A percentile compares a stretch with the other conserved stretches of the same genome.
Evolutionary conservation across 1,284 basidiomycete species (phyloP).

Genomic region (Trichosporon asahii): DNA sequence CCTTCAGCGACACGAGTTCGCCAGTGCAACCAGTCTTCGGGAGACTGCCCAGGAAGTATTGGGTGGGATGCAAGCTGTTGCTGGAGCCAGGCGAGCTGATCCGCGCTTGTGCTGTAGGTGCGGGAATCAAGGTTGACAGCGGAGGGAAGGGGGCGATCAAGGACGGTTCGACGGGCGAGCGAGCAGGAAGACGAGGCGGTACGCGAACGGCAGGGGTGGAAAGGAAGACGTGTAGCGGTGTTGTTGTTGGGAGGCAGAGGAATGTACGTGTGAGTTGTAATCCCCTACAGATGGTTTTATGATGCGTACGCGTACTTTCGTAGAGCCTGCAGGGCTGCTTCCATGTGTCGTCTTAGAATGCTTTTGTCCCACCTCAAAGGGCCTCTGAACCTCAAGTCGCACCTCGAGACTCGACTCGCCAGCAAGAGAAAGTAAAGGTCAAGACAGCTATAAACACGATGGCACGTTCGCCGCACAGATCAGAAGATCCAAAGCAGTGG

Average conservation of each 20-base stretch:
- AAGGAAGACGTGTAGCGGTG: not conserved
- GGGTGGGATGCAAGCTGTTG: slow-evolving; percentile 25
- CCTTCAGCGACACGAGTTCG: slow-evolving; percentile 30
- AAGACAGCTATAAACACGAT: slow-evolving; percentile 11
- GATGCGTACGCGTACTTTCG: slow-evolving; percentile 29
- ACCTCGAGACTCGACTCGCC: not conserved
- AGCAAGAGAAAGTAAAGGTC: not conserved
- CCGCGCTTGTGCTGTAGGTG: slow-evolving; percentile 15
- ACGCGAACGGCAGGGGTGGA: not conserved
- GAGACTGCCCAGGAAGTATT: slow-evolving; percentile 20
- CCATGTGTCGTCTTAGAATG: slow-evolving; percentile 2
- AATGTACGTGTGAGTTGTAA: slow-evolving; percentile 16
- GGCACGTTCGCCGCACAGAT: not conserved
- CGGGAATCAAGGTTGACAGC: not conserved
- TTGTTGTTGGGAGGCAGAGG: not conserved
- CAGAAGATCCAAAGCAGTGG: not conserved
- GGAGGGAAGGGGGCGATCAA: not conserved
- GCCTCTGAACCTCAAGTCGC: not conserved
- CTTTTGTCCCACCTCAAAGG: slow-evolving; percentile 9
- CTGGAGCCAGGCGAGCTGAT: slow-evolving; percentile 31
- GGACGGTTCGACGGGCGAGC: not conserved
- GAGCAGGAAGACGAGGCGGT: not conserved
- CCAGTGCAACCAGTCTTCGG: slow-evolving; percentile 34
- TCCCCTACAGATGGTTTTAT: not conserved
- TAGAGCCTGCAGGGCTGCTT: not conserved